Evolutionary conservation across 805 yeast genomes (phyloP), one percentile per base, ranked within the genome.

Genomic region (Hanseniaspora vineae): DNA sequence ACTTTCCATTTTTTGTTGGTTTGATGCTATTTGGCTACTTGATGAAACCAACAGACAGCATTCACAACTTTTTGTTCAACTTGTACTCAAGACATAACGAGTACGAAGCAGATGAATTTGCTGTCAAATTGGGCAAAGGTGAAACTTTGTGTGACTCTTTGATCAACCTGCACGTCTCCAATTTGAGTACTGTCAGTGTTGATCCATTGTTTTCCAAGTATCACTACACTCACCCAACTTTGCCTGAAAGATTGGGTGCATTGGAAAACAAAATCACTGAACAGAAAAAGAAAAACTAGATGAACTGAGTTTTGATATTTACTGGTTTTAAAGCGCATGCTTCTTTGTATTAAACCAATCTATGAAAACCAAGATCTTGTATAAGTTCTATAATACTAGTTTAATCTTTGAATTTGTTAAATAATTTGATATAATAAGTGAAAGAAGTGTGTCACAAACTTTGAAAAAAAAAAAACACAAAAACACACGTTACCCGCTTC

Each of bases 51-150:
- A 57, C 87, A 42, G 88, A 83, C 58, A 76, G 84, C 52, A 61
- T 77, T 19, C 63, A 83, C 60, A 76, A 78, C 51, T 87, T 87
- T 56, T 66, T 68, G 18, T 74, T 77, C 73, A 83, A 86, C 61
- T 65, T 78, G 45, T 62, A 88, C 50, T 78, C 89, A 8, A 84
- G 99, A 75, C 77, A 78, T 55, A 84, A 83, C 56, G 99, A 92
- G 68, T 92, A 81, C 59, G 87, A 92, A 67, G 97, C 99, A 15
- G 98, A 90, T 64, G 78, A 73, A 52, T 88, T 75, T 62, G 96
- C 97, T 15, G 80, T 78, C 48, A 69, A 73, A 44, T 75, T 79
- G 55, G 95, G 95, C 23, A 80, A 80, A 61, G 72, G 84, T 9
- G 69, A 73, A 32, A 79, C 79, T 46, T 75, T 92, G 61, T 76